Conservation (phyloP, 2,329 filamentous ascomycete species). For the Talaromyces sp. region DNA sequence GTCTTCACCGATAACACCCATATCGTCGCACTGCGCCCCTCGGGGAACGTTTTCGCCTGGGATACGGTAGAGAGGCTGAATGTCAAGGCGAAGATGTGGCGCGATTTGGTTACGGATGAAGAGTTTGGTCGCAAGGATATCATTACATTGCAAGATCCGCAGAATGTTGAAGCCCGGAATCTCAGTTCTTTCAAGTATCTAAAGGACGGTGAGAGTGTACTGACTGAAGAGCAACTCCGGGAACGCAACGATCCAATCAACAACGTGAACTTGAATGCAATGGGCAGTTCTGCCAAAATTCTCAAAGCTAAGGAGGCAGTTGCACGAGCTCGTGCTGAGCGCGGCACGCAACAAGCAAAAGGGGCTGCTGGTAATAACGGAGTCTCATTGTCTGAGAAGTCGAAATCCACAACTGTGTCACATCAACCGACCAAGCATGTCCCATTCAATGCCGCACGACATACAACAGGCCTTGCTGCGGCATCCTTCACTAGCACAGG, state of each 20-base stretch:
- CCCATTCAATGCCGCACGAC: constrained; percentile 78
- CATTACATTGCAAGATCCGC: constrained; percentile 92
- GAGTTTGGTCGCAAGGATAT: constrained; percentile 88
- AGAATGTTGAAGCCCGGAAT: constrained; percentile 77
- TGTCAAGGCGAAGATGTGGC: constrained; percentile 95
- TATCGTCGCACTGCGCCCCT: constrained; percentile 78
- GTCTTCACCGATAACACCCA: constrained; percentile 98
- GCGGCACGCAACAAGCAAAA: constrained; percentile 47
- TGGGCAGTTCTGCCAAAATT: constrained; percentile 78
- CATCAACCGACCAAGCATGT: constrained; percentile 31
- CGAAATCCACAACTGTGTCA: constrained; percentile 16
- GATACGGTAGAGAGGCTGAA: constrained; percentile 95
- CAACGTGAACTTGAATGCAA: constrained; percentile 70
- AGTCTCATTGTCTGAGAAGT: not conserved
- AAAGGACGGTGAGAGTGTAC: constrained; percentile 67
- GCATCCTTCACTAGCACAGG: constrained; percentile 95
- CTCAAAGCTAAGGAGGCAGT: constrained; percentile 87
- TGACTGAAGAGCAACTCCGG: constrained; percentile 65
- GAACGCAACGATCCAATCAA: constrained; percentile 55
- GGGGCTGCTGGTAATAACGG: constrained; percentile 16
- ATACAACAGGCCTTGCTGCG: constrained; percentile 86
- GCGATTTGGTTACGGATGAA: constrained; percentile 78
- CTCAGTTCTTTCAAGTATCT: constrained; percentile 85
- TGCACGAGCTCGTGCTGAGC: constrained; percentile 76
- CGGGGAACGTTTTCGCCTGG: constrained; percentile 93